These are phyloP conservation scores for Pouteria campechiana DNA, from an alignment of 179 eudicot genomes.

Conservation along the genomic window DNA sequence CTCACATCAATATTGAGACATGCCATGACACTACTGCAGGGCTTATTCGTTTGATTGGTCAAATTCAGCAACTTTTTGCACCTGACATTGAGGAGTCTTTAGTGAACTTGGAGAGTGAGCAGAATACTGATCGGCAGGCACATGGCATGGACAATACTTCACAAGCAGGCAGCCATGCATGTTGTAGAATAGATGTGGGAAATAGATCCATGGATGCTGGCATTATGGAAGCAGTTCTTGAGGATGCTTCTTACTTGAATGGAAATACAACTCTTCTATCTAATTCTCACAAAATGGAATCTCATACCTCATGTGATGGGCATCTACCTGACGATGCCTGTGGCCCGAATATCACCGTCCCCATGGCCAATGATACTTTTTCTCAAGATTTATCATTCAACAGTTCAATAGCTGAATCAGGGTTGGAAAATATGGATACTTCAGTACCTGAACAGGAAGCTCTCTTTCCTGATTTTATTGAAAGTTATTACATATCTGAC, in stretches of 20 bases:
- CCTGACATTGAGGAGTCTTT: constrained; percentile 80
- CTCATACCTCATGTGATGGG: constrained; percentile 11
- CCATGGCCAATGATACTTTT: constrained; percentile 12
- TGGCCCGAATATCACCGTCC: constrained; percentile 2
- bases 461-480: constrained; percentile 56
- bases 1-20: constrained; percentile 50
- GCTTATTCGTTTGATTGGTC: constrained; percentile 50
- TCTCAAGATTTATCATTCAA: constrained; percentile 6
- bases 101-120: constrained; percentile 79
- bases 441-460: constrained; percentile 19
- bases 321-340: constrained; percentile 15
- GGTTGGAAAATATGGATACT: constrained; percentile 13
- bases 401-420: constrained; percentile 6
- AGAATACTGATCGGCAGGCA: constrained; percentile 56
- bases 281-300: constrained; percentile 16
- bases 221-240: constrained; percentile 72
- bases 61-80: constrained; percentile 83
- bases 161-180: constrained; percentile 17
- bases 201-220: constrained; percentile 19
- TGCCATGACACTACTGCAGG: constrained; percentile 86
- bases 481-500: constrained; percentile 65
- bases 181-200: constrained; percentile 25
- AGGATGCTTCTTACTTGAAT: constrained; percentile 54
- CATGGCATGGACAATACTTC: constrained; percentile 32
- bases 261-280: constrained; percentile 15